Percentiles rank a stretch among this genome's conserved stretches.
These are phyloP conservation scores for Hordeum marinum DNA, from an alignment of 176 grass and related monocot species.

Conservation along the genomic window DNA sequence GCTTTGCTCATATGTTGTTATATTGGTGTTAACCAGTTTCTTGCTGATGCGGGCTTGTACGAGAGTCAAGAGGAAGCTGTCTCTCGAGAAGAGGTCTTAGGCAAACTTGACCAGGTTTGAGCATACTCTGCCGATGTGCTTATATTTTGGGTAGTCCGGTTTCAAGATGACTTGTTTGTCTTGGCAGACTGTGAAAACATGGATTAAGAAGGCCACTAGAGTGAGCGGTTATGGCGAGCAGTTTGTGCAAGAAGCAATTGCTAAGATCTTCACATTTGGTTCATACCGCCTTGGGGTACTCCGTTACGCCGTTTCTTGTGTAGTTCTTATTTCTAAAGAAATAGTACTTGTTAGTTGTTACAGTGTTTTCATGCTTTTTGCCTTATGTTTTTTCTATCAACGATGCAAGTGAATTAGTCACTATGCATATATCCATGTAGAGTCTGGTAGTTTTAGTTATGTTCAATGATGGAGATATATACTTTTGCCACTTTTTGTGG, in stretches of 20 bases:
- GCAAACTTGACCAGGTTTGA: conserved; percentile 81
- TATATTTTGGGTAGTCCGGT: not conserved
- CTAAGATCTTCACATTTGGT: conserved; percentile 97
- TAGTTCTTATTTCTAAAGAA: not conserved
- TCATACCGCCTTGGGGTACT: conserved; percentile 96
- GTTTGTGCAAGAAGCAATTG: conserved; percentile 88
- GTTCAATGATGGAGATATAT: not conserved
- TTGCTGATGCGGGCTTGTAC: conserved; percentile 59
- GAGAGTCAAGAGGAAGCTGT: conserved; percentile 72
- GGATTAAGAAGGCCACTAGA: conserved; percentile 82
- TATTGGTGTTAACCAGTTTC: conserved; percentile 49
- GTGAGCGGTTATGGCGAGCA: conserved; percentile 79
- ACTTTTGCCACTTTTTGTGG: not conserved
- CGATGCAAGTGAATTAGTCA: not conserved
- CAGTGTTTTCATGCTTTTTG: not conserved
- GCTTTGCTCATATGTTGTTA: conserved; percentile 1
- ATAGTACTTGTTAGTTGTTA: not conserved
- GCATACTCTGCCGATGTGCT: not conserved
- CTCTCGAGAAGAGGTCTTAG: conserved; percentile 85
- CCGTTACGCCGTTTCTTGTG: not conserved
- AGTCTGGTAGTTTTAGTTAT: not conserved
- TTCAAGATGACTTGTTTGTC: not conserved
- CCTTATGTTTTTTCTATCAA: not conserved
- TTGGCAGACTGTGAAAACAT: conserved; percentile 73
- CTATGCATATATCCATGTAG: not conserved